Conservation (phyloP, 2,329 filamentous ascomycete genomes). For the Fusarium abutilonis region DNA sequence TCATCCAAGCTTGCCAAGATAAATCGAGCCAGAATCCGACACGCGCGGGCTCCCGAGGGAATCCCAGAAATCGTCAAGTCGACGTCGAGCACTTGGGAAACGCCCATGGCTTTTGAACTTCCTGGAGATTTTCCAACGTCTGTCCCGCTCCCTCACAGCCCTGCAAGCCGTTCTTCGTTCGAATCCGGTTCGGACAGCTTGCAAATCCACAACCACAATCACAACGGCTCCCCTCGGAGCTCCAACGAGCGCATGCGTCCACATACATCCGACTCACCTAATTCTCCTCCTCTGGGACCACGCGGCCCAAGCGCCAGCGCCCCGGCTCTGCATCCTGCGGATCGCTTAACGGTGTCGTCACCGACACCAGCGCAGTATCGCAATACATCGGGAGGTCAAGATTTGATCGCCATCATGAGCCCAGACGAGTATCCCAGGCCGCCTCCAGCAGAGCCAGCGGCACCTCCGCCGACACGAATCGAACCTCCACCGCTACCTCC, state of each 20-base stretch:
- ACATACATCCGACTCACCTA: conserved; percentile 45
- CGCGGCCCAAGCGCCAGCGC: conserved; percentile 45
- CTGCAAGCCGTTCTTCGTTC: conserved; percentile 62
- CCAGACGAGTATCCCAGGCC: conserved; percentile 65
- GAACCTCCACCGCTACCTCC: conserved; percentile 78
- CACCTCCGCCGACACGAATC: conserved; percentile 52
- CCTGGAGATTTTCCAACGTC: conserved; percentile 64
- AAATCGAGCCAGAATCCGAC: conserved; percentile 76
- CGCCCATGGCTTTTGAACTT: conserved; percentile 66
- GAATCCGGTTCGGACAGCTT: conserved; percentile 65
- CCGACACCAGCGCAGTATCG: conserved; percentile 69
- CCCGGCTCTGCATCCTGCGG: conserved; percentile 49
- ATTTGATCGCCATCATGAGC: conserved; percentile 73
- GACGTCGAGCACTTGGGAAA: conserved; percentile 53
- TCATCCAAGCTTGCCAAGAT: conserved; percentile 87
- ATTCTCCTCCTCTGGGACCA: conserved; percentile 44
- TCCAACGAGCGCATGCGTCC: conserved; percentile 59
- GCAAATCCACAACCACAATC: conserved; percentile 49
- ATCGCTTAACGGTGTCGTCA: conserved; percentile 65
- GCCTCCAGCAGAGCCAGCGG: conserved; percentile 48
- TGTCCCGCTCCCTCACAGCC: conserved; percentile 50
- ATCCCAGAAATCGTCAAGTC: conserved; percentile 58
- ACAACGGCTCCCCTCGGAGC: conserved; percentile 58
- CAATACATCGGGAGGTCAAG: conserved; percentile 63
- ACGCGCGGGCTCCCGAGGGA: conserved; percentile 60